A percentile compares a stretch with the other conserved stretches of the same genome.
phyloP scores from a whole-genome alignment of 345 rosid species.

The Physaria fendleri region DNA sequence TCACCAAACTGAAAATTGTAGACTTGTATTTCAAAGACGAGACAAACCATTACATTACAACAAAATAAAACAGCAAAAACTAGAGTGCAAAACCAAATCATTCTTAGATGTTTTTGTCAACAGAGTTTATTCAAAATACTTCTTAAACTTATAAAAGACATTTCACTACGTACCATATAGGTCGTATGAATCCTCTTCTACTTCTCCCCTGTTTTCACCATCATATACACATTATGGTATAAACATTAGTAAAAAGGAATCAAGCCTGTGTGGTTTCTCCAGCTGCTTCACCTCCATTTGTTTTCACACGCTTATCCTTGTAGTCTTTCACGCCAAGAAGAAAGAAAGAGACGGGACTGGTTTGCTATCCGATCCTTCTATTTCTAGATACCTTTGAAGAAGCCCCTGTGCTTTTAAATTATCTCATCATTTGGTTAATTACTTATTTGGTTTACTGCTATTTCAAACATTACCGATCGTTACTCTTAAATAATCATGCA shows the following conservation, averaged over 20 bases:
- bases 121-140: constrained; percentile 19
- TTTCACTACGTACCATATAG: neutral
- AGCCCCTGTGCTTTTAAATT: neutral
- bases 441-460: too few species aligned
- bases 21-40: neutral
- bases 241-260: constrained; percentile 13
- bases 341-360: neutral
- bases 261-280: constrained; percentile 50
- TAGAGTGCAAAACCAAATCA: neutral
- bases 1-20: neutral
- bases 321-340: constrained; percentile 46
- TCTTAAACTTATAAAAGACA: neutral
- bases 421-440: too few species aligned
- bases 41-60: neutral
- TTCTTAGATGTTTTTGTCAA: constrained; percentile 13
- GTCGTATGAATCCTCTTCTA: constrained; percentile 4
- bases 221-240: constrained; percentile 17
- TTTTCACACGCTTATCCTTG: constrained; percentile 53
- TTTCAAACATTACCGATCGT: too few species aligned
- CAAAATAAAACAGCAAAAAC: neutral
- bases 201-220: constrained; percentile 17
- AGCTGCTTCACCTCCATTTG: constrained; percentile 25
- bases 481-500: too few species aligned
- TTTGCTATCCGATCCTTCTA: neutral
- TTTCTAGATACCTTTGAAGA: neutral